These are phyloP conservation scores for Wallacemonas collosoma DNA, from an alignment of 208 protist species.

Conservation along the genomic window DNA sequence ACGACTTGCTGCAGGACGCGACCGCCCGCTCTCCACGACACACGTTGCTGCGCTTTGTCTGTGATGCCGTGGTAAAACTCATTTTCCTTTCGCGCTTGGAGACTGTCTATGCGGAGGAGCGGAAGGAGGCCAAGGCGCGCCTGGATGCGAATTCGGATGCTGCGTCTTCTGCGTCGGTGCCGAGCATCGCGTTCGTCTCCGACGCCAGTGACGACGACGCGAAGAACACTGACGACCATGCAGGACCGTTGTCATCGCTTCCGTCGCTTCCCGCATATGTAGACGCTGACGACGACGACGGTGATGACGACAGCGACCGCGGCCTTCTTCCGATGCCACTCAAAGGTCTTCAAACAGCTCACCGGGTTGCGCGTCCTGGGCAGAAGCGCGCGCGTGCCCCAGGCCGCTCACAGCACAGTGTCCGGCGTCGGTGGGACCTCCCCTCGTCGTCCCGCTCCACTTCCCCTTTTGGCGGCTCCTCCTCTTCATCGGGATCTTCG, in stretches of 20 bases:
- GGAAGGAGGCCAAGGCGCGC: not conserved
- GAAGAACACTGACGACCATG: not conserved
- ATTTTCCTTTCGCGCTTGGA: conserved; percentile 61
- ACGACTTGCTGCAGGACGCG: conserved; percentile 50
- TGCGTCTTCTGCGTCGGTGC: not conserved
- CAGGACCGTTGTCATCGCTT: not conserved
- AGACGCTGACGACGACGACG: not conserved
- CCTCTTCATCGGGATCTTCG: not conserved
- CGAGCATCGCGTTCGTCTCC: not conserved
- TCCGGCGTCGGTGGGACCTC: conserved; percentile 2
- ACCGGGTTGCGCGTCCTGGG: not conserved
- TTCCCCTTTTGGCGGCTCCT: conserved; percentile 10
- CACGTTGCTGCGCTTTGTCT: conserved; percentile 62
- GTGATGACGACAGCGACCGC: not conserved
- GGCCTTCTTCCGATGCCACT: not conserved
- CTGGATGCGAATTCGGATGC: too few species aligned
- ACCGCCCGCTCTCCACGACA: conserved; percentile 22
- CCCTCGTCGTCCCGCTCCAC: conserved; percentile 20
- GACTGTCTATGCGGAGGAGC: conserved; percentile 19
- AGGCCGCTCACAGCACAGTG: not conserved
- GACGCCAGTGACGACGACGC: not conserved
- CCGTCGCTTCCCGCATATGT: too few species aligned
- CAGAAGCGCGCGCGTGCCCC: not conserved
- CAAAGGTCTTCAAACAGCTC: not conserved
- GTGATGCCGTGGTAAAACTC: conserved; percentile 64